phyloP scores from a whole-genome alignment of 768 basidiomycete species.

The Jaapia argillacea region DNA sequence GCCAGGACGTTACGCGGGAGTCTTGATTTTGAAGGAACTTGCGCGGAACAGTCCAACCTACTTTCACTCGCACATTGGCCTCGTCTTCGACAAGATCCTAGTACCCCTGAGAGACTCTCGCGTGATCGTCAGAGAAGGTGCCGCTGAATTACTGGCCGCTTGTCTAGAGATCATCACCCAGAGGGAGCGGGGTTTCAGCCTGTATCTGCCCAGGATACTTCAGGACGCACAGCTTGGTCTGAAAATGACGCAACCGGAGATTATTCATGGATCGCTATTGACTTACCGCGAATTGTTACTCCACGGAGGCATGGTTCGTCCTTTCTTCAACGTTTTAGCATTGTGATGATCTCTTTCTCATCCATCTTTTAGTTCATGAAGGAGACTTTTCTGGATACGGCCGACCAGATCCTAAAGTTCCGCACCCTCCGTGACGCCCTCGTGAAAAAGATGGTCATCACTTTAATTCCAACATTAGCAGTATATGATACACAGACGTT shows the following conservation, averaged over 20 bases:
- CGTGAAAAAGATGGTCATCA: conserved; percentile 91
- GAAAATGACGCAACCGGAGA: conserved; percentile 72
- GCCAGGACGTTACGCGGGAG: conserved; percentile 83
- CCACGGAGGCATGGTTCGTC: conserved; percentile 86
- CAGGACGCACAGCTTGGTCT: conserved; percentile 80
- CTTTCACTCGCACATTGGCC: conserved; percentile 80
- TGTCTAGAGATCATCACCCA: conserved; percentile 82
- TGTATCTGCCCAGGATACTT: conserved; percentile 73
- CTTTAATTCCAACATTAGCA: conserved; percentile 89
- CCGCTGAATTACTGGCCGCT: conserved; percentile 86
- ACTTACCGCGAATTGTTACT: conserved; percentile 87
- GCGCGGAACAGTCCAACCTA: conserved; percentile 81
- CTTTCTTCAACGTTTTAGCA: background rate
- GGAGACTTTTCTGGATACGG: conserved; percentile 76
- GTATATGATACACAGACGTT: conserved; percentile 93
- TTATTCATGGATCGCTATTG: conserved; percentile 86
- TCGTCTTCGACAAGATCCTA: conserved; percentile 90
- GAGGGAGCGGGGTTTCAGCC: conserved; percentile 55
- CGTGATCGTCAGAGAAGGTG: conserved; percentile 85
- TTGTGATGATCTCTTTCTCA: background rate
- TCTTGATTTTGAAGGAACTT: conserved; percentile 88
- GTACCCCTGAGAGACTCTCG: conserved; percentile 83
- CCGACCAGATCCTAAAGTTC: conserved; percentile 85
- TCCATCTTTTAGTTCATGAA: conserved; percentile 61
- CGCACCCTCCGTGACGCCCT: conserved; percentile 79